Percentiles rank a stretch among this genome's conserved stretches.
phyloP scores from a whole-genome alignment of 768 basidiomycete genomes.

The Boletus rufocinnamomeus region DNA sequence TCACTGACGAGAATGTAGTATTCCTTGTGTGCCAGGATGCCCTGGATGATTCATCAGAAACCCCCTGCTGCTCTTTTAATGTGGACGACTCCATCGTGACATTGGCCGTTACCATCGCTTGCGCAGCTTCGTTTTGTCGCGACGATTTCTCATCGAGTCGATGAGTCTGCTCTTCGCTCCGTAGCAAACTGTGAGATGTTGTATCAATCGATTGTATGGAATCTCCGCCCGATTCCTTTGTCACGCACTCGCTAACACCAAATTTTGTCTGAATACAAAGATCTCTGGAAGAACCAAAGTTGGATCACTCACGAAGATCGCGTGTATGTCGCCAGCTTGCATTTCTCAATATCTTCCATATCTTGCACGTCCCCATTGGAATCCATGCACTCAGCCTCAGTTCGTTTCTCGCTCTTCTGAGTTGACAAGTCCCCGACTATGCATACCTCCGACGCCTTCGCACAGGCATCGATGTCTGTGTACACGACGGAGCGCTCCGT shows the following conservation, averaged over 20 bases:
- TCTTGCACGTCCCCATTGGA: background rate
- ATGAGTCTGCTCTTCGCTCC: background rate
- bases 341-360: background rate
- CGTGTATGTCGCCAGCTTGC: background rate
- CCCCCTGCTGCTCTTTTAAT: background rate
- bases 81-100: background rate
- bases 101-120: background rate
- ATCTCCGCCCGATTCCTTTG: background rate
- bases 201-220: background rate
- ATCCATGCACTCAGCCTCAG: background rate
- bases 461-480: background rate
- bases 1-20: background rate
- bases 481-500: background rate
- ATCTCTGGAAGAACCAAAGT: background rate
- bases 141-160: background rate
- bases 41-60: background rate
- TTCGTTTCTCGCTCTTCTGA: background rate
- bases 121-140: background rate
- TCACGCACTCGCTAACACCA: background rate
- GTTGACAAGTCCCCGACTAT: background rate
- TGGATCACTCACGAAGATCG: background rate
- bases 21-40: background rate
- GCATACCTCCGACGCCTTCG: background rate
- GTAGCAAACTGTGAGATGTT: background rate
- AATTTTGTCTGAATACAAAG: background rate